phyloP scores from a whole-genome alignment of 805 yeast genomes.

The Kodamaea hsintzibuensis region DNA sequence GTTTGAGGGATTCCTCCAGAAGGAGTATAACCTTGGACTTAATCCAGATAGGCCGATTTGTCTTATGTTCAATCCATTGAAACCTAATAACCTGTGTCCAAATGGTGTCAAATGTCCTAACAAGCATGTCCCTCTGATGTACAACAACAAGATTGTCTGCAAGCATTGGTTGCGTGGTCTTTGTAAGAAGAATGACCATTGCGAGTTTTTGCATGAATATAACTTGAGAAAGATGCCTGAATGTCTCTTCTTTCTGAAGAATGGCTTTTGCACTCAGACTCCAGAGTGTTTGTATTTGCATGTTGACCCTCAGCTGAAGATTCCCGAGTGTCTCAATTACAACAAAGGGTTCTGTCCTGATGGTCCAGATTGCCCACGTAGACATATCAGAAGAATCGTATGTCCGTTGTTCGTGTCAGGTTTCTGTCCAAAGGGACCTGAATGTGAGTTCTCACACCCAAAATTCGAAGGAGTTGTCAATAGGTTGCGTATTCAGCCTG shows the following conservation, averaged over 20 bases:
- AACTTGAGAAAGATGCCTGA: slow-evolving; percentile 95
- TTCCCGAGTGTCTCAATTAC: slow-evolving; percentile 86
- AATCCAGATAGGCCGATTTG: slow-evolving; percentile 92
- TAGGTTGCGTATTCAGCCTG: slow-evolving; percentile 45
- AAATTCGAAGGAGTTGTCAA: slow-evolving; percentile 52
- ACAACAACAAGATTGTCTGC: slow-evolving; percentile 71
- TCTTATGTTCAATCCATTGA: slow-evolving; percentile 56
- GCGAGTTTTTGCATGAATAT: slow-evolving; percentile 95
- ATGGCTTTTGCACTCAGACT: slow-evolving; percentile 85
- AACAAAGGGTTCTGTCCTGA: slow-evolving; percentile 87
- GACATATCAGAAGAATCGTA: slow-evolving; percentile 73
- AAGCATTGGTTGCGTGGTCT: slow-evolving; percentile 98
- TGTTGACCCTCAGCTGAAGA: slow-evolving; percentile 82
- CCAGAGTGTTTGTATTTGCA: slow-evolving; percentile 94
- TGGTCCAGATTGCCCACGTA: slow-evolving; percentile 81
- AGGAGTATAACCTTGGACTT: slow-evolving; percentile 77
- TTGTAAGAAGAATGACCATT: slow-evolving; percentile 93
- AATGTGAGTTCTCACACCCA: slow-evolving; percentile 83
- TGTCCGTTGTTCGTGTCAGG: slow-evolving; percentile 87
- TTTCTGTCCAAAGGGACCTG: slow-evolving; percentile 38
- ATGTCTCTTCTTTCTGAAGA: slow-evolving; percentile 81
- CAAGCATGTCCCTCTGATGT: slow-evolving; percentile 68
- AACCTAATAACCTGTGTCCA: slow-evolving; percentile 72
- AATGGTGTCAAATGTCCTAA: slow-evolving; percentile 82
- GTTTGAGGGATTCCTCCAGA: slow-evolving; percentile 80